Conservation (phyloP, 2,329 filamentous ascomycete genomes). For the Alternaria sp. region DNA sequence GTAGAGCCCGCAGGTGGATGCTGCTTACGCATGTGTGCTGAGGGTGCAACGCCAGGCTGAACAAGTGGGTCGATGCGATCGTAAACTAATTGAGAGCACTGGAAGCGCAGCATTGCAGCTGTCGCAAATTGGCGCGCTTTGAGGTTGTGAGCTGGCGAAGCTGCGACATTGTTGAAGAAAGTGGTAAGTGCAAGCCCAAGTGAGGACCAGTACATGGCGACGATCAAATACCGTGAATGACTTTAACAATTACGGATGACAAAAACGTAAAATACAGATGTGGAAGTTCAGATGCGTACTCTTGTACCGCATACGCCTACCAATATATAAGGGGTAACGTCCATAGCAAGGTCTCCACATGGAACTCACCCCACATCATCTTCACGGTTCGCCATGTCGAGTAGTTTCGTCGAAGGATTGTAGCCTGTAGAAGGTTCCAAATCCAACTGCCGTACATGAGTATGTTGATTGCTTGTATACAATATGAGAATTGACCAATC, state of each 20-base stretch:
- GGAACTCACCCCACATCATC: background rate
- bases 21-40: slow-evolving; percentile 25
- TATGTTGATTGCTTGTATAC: slow-evolving; percentile 4
- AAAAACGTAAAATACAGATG: background rate
- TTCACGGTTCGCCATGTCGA: background rate
- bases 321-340: background rate
- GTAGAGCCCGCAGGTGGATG: background rate
- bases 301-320: background rate
- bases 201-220: slow-evolving; percentile 22
- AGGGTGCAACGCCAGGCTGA: slow-evolving; percentile 27
- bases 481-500: slow-evolving; percentile 1
- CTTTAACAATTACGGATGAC: background rate
- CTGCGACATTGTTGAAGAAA: slow-evolving; percentile 26
- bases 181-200: slow-evolving; percentile 27
- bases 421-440: slow-evolving; percentile 2
- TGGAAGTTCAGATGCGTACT: background rate
- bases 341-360: slow-evolving; percentile 3
- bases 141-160: slow-evolving; percentile 26
- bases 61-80: slow-evolving; percentile 36
- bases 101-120: slow-evolving; percentile 38
- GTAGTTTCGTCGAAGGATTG: background rate
- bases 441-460: slow-evolving; percentile 7
- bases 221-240: background rate
- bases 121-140: slow-evolving; percentile 33
- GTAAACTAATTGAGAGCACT: slow-evolving; percentile 30